These are phyloP conservation scores for Lentithecium fluviatile DNA, from an alignment of 495 filamentous ascomycete genomes.

Conservation along the genomic window DNA sequence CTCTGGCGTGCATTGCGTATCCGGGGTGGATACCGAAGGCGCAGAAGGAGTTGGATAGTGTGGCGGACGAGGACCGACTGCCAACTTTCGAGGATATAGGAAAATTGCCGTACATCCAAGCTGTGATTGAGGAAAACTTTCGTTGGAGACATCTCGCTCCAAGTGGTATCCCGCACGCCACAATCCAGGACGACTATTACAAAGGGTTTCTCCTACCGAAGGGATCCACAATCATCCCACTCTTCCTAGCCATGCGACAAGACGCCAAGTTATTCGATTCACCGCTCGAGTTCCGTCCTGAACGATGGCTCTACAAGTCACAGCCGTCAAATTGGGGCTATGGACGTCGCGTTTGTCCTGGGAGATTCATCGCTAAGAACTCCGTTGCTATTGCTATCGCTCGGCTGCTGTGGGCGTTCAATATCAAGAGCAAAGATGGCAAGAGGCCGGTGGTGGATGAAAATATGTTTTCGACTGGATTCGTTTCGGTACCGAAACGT, in stretches of 20 bases:
- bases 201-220: conserved; percentile 13
- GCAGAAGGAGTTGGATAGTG: conserved; percentile 10
- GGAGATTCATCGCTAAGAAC: conserved; percentile 14
- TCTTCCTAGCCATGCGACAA: background rate
- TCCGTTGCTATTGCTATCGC: conserved; percentile 5
- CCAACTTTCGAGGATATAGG: conserved; percentile 11
- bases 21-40: conserved; percentile 1
- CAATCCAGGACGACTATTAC: conserved; percentile 10
- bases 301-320: conserved; percentile 9
- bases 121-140: conserved; percentile 15
- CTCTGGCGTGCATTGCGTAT: conserved; percentile 2
- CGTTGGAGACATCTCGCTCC: conserved; percentile 13
- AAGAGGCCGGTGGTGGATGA: no score
- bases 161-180: conserved; percentile 14
- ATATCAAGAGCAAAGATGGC: no score
- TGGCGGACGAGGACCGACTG: conserved; percentile 6
- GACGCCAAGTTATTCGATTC: conserved; percentile 1
- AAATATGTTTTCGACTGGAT: no score
- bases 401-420: background rate
- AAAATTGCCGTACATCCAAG: conserved; percentile 12
- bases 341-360: conserved; percentile 14
- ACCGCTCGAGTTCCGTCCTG: conserved; percentile 10
- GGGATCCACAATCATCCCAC: conserved; percentile 1
- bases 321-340: conserved; percentile 3
- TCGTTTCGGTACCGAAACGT: no score